Percentiles rank a stretch among this genome's conserved stretches.
Evolutionary conservation across 1,284 basidiomycete genomes (phyloP).

Genomic region (Apiotrichum mycotoxinovorans): DNA sequence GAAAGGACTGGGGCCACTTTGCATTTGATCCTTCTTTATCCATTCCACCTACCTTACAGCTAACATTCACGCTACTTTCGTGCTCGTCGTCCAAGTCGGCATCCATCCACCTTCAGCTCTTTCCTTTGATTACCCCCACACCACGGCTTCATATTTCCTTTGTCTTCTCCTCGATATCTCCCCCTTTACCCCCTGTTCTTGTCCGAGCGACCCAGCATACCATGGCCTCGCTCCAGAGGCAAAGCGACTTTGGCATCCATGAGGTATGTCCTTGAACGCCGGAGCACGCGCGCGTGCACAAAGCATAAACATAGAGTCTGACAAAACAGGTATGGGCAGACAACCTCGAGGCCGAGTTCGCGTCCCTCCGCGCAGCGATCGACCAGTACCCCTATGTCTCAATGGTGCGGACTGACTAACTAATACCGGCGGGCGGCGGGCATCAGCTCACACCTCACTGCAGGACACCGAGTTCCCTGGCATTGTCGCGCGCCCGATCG

Average conservation of each 20-base stretch:
- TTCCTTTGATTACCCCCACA: neutral
- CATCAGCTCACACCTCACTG: neutral
- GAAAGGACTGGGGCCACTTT: too few species aligned
- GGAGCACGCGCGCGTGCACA: neutral
- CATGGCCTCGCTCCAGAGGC: constrained; percentile 28
- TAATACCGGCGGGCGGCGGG: too few species aligned
- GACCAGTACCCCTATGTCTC: constrained; percentile 91
- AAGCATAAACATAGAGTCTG: neutral
- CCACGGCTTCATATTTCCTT: too few species aligned
- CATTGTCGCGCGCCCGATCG: constrained; percentile 95
- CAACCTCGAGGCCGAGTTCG: constrained; percentile 90
- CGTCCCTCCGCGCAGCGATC: constrained; percentile 75
- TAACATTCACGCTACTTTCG: too few species aligned
- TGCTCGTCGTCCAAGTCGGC: too few species aligned
- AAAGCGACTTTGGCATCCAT: constrained; percentile 40
- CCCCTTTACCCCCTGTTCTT: neutral
- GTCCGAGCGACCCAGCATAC: too few species aligned
- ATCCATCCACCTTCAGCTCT: neutral
- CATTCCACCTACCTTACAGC: too few species aligned
- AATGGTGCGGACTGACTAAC: constrained; percentile 66
- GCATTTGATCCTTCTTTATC: neutral
- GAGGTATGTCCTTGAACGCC: constrained; percentile 25
- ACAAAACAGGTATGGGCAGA: constrained; percentile 72
- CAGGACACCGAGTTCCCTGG: constrained; percentile 99
- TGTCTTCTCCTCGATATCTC: neutral